phyloP scores from a whole-genome alignment of 2,329 filamentous ascomycete species.

The Colletotrichum sublineola region DNA sequence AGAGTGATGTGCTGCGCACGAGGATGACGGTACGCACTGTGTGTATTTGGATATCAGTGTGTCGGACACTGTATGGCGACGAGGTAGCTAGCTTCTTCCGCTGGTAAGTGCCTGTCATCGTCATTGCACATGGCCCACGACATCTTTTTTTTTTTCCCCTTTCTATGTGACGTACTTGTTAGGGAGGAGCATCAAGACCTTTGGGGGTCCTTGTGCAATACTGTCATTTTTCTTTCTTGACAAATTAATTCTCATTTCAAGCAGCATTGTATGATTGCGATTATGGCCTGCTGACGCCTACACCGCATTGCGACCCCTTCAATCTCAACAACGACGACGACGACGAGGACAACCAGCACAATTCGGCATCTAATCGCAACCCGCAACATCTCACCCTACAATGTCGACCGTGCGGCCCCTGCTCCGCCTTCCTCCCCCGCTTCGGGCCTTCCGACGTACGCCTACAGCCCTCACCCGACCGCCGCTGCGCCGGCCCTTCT shows the following conservation, averaged over 20 bases:
- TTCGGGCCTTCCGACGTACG: constrained; percentile 1
- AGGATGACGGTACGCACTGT: constrained; percentile 12
- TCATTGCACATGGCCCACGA: constrained; percentile 27
- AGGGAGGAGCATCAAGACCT: not conserved
- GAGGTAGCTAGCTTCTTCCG: constrained; percentile 13
- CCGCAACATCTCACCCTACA: not conserved
- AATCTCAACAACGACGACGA: not conserved
- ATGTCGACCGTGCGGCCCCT: constrained; percentile 28
- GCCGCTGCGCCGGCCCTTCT: constrained; percentile 36
- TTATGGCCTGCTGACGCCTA: constrained; percentile 11
- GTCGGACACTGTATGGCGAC: constrained; percentile 13
- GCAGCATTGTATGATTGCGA: not conserved
- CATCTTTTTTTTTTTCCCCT: not conserved
- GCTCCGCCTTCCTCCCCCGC: constrained; percentile 20
- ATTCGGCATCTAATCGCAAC: not conserved
- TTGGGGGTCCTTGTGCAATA: not conserved
- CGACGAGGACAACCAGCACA: not conserved
- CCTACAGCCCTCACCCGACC: not conserved
- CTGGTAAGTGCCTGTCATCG: constrained; percentile 4
- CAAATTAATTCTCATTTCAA: not conserved
- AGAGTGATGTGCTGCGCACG: constrained; percentile 10
- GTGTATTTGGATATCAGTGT: not conserved
- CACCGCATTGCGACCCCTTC: not conserved
- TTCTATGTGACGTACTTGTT: constrained; percentile 1
- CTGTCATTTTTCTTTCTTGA: not conserved